Percentiles rank a stretch among this genome's conserved stretches.
Conservation (phyloP, 306 rosid species). For the Fragaria vesca region DNA sequence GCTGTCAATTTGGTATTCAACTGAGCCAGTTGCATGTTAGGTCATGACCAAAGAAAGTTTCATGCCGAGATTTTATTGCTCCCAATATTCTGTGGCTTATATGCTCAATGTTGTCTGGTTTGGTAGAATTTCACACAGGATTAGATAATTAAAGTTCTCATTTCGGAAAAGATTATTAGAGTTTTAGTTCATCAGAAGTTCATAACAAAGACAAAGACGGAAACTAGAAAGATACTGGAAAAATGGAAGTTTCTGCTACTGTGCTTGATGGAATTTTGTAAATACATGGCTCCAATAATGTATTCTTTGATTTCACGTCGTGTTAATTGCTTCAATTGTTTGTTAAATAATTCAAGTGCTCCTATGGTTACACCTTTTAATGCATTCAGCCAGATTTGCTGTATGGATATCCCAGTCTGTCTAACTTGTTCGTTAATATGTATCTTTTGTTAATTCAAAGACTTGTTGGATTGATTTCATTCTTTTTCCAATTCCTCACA, state of each 20-base stretch:
- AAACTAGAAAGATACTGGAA: not conserved
- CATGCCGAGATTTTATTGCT: not conserved
- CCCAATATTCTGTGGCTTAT: not conserved
- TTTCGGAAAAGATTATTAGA: not conserved
- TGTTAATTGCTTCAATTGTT: not conserved
- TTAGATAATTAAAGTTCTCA: not conserved
- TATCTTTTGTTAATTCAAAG: not conserved
- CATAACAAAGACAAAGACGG: not conserved
- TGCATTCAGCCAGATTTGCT: not conserved
- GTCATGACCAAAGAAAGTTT: not conserved
- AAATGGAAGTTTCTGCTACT: not conserved
- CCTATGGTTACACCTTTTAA: not conserved
- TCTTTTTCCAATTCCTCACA: slow-evolving; percentile 26
- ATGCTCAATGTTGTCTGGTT: not conserved
- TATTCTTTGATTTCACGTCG: not conserved
- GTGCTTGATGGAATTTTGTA: not conserved
- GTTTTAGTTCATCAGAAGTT: not conserved
- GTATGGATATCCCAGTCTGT: not conserved
- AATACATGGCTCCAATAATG: not conserved
- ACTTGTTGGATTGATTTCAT: not conserved
- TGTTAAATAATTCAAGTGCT: not conserved
- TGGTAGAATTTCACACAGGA: not conserved
- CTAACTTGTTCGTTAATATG: not conserved
- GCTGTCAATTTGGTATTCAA: not conserved
- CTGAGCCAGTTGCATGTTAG: not conserved